phyloP scores from a whole-genome alignment of 2,329 filamentous ascomycete species.

The Colletotrichum tamarilloi region DNA sequence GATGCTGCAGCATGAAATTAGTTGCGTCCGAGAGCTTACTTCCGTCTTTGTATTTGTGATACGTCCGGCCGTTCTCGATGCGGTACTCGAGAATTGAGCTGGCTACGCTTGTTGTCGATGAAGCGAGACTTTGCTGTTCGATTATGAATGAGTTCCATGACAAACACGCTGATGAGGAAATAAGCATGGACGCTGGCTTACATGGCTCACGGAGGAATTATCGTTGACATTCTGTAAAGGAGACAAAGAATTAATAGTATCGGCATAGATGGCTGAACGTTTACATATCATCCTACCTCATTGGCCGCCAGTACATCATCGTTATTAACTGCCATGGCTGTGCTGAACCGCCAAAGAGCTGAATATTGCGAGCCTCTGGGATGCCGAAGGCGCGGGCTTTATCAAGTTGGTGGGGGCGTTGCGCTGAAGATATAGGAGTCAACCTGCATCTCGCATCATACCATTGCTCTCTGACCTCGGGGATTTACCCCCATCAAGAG shows the following conservation, averaged over 20 bases:
- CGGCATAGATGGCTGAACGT: no score
- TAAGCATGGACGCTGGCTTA: background rate
- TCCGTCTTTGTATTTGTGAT: conserved; percentile 42
- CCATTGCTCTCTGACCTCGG: background rate
- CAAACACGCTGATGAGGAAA: no score
- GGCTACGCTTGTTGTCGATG: background rate
- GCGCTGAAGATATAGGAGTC: no score
- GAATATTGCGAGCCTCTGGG: no score
- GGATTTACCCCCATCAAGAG: background rate
- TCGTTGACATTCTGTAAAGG: background rate
- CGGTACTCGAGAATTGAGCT: background rate
- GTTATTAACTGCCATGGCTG: background rate
- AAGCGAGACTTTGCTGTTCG: background rate
- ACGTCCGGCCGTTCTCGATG: conserved; percentile 49
- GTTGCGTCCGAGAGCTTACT: background rate
- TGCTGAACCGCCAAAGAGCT: no score
- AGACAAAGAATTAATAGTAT: no score
- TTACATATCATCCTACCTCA: background rate
- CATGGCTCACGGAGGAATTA: background rate
- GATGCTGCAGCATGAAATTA: no score
- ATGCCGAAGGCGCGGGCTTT: no score
- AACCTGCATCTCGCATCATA: no score
- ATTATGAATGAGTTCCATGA: background rate
- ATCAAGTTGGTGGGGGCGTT: no score
- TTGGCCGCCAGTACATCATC: background rate